Conservation (phyloP, 1,139 yeast genomes). For the Saccharomycopsis phalli region DNA sequence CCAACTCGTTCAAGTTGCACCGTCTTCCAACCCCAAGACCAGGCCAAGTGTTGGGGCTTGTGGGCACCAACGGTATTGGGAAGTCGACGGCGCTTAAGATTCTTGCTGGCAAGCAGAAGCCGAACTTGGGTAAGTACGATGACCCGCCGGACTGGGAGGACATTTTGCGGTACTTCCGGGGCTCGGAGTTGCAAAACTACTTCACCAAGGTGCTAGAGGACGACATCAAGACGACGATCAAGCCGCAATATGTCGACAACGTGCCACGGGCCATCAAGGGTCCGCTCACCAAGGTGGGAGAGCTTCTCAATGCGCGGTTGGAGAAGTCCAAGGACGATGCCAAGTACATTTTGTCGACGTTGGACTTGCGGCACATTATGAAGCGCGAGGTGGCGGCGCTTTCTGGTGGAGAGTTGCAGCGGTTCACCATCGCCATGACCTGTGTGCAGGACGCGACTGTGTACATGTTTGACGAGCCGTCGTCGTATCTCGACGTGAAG, state of each 20-base stretch:
- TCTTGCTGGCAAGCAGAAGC: constrained; percentile 97
- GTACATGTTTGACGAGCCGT: constrained; percentile 98
- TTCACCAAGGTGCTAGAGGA: constrained; percentile 92
- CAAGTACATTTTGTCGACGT: constrained; percentile 52
- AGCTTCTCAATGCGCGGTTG: constrained; percentile 62
- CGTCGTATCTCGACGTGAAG: constrained; percentile 94
- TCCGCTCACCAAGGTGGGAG: constrained; percentile 80
- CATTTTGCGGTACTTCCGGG: constrained; percentile 83
- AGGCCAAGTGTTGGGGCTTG: constrained; percentile 95
- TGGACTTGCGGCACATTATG: constrained; percentile 68
- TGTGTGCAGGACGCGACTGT: constrained; percentile 93
- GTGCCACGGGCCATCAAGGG: constrained; percentile 94
- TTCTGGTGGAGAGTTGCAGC: constrained; percentile 97
- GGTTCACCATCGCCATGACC: constrained; percentile 96
- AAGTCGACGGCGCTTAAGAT: constrained; percentile 97
- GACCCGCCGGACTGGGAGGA: constrained; percentile 98
- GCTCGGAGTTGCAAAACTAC: constrained; percentile 92
- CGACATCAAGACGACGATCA: constrained; percentile 85
- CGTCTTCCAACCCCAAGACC: constrained; percentile 98
- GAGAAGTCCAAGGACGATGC: constrained; percentile 55
- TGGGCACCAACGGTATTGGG: constrained; percentile 98
- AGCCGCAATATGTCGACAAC: constrained; percentile 97
- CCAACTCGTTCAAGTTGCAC: constrained; percentile 93
- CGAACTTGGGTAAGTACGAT: constrained; percentile 87
- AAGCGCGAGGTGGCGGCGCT: constrained; percentile 80